A percentile compares a stretch with the other conserved stretches of the same genome.
These are phyloP conservation scores for Rhodofomes roseus DNA, from an alignment of 1,284 basidiomycete genomes.

Conservation along the genomic window DNA sequence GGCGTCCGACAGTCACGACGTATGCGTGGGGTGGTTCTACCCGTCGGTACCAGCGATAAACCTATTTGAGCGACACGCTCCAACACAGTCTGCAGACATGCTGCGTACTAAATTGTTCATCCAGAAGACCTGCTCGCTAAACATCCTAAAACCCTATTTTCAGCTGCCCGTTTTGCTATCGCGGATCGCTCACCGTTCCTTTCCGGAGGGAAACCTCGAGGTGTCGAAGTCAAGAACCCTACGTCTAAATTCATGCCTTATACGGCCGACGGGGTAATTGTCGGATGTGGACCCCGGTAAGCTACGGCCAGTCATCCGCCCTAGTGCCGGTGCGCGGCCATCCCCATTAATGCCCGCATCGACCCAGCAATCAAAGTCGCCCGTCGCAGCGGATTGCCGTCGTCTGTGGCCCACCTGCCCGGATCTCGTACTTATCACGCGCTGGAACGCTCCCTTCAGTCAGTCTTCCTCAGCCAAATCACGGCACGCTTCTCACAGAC, in stretches of 20 bases:
- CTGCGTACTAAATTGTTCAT: constrained; percentile 2
- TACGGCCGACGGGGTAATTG: constrained; percentile 3
- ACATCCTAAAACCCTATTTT: constrained; percentile 1
- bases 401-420: not conserved
- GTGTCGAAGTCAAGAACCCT: constrained; percentile 5
- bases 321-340: not conserved
- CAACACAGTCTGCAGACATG: not conserved
- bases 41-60: not conserved
- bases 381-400: not conserved
- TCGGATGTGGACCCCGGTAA: constrained; percentile 4
- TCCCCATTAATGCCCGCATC: not conserved
- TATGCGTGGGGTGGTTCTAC: not conserved
- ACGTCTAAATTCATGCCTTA: constrained; percentile 9
- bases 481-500: constrained; percentile 1
- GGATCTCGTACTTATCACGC: constrained; percentile 4
- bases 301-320: not conserved
- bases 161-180: not conserved
- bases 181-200: constrained; percentile 1
- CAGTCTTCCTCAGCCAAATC: not conserved
- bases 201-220: constrained; percentile 4
- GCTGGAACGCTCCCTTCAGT: not conserved
- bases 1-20: not conserved
- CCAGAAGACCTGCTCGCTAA: not conserved
- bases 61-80: not conserved
- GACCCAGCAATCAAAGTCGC: not conserved